phyloP scores from a whole-genome alignment of 805 yeast genomes.

The Lachancea meyersii region DNA sequence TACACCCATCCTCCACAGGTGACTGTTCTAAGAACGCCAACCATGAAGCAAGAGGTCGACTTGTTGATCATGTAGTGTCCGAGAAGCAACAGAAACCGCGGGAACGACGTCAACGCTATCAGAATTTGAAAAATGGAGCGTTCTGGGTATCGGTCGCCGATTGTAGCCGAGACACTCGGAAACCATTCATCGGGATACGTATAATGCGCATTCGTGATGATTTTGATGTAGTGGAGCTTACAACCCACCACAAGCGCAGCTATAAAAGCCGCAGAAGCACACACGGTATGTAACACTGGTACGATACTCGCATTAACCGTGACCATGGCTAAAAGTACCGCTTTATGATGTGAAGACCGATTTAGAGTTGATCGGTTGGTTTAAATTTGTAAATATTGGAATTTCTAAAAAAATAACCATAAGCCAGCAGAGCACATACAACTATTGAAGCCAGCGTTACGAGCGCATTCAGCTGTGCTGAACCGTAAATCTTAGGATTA shows the following conservation, averaged over 20 bases:
- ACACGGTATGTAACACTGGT: constrained; percentile 65
- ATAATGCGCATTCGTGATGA: constrained; percentile 76
- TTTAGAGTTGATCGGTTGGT: no score
- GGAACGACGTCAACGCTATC: constrained; percentile 91
- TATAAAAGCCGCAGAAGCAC: constrained; percentile 68
- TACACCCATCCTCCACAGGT: constrained; percentile 99
- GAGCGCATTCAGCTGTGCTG: no score
- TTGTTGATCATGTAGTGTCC: constrained; percentile 39
- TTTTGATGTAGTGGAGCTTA: constrained; percentile 75
- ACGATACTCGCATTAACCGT: constrained; percentile 58
- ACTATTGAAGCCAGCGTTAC: no score
- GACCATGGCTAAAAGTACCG: constrained; percentile 18
- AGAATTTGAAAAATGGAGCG: constrained; percentile 84
- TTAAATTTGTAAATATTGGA: no score
- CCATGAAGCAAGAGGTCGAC: constrained; percentile 22
- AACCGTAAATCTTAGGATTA: no score
- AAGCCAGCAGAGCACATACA: no score
- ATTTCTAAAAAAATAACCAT: no score
- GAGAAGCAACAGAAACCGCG: constrained; percentile 63
- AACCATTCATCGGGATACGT: constrained; percentile 99
- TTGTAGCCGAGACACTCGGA: constrained; percentile 94
- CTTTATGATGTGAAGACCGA: background rate
- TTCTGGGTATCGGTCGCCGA: constrained; percentile 96
- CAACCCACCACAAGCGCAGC: constrained; percentile 72
- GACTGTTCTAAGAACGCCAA: constrained; percentile 83